These are phyloP conservation scores for Buxus sempervirens DNA, from an alignment of 164 flowering plant species.

Conservation along the genomic window DNA sequence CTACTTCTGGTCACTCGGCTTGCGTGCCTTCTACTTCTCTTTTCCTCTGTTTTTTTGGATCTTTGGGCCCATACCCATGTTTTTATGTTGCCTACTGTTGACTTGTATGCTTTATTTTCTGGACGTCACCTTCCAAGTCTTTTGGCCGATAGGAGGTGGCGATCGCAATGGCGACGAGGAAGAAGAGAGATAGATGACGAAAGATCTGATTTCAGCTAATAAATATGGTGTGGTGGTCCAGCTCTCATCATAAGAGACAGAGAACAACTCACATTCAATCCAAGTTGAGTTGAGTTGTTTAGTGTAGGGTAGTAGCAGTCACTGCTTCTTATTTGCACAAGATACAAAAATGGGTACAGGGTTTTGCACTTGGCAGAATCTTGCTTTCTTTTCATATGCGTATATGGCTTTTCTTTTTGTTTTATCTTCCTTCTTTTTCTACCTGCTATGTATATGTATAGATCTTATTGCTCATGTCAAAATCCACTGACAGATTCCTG, in stretches of 20 bases:
- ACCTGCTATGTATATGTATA: no score
- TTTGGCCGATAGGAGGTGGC: slow-evolving; percentile 13
- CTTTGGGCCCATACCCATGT: slow-evolving; percentile 89
- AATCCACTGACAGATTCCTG: no score
- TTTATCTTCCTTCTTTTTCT: no score
- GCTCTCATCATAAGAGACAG: neutral
- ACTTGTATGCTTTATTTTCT: slow-evolving; percentile 58
- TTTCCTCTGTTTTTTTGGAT: slow-evolving; percentile 84
- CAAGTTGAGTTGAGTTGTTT: slow-evolving; percentile 32
- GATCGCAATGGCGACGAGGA: slow-evolving; percentile 16
- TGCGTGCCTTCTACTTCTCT: slow-evolving; percentile 79
- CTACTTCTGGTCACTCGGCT: slow-evolving; percentile 81
- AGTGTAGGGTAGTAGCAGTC: neutral
- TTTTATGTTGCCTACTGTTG: slow-evolving; percentile 42
- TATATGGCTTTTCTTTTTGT: no score
- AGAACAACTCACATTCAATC: slow-evolving; percentile 29
- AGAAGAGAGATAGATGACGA: slow-evolving; percentile 10
- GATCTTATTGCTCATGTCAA: no score
- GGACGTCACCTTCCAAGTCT: slow-evolving; percentile 41
- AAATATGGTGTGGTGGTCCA: no score
- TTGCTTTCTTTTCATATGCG: no score
- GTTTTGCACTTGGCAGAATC: no score
- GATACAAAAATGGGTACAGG: no score
- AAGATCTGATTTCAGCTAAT: no score
- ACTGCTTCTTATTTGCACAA: no score